Evolutionary conservation across 805 yeast genomes (phyloP), one percentile per base, ranked within the genome.

Genomic region (Starmerella stigmatis): DNA sequence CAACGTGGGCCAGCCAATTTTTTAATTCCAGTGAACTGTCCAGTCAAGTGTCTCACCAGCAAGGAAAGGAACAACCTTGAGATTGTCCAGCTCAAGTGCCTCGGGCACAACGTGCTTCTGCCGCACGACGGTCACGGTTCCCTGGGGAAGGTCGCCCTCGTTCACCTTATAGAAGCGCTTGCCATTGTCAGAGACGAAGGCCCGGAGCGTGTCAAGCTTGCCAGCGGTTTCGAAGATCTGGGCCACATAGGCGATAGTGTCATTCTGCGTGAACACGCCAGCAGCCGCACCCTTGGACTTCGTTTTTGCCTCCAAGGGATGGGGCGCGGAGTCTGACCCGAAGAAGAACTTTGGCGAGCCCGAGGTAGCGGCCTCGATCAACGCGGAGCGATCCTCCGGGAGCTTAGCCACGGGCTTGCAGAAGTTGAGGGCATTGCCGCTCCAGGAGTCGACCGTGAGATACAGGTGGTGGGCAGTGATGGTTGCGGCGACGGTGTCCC

Each of bases 261-360:
- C 75, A 19, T 84, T 74, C 63, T 92, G 98, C 2, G 97, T 84
- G 65, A 75, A 92, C 8, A 92, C 96, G 59, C 99, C 99, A n/a
- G 99, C 99, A 58, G 96, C 86, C 15, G 89, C 96, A 19, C 88
- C 89, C 29, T 70, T 67, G 54, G 77, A 86, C 49, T 73, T 79
- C 21, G 84, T 71, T 64, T 94, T 94, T 48, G 78, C 78, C 51
- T 75, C 74, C 21, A 84, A 59, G 7, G 96, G 94, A 62, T 92
- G 98, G 21, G 98, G 99, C 25, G 99, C 99, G 19, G 96, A 85
- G 63, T 92, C 99, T 1, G 96, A 84, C 6, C 99, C 99, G 60
- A 88, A 92, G 69, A 92, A 85, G 64, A 88, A 92, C 69, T 79
- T 88, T 33, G 94, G 85, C 54, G 81, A 78, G 5, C 97, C 97